Evolutionary conservation across 202 grass and related monocot genomes (phyloP), one percentile per base, ranked within the genome.

Genomic region (Cymbopogon flexuosus): DNA sequence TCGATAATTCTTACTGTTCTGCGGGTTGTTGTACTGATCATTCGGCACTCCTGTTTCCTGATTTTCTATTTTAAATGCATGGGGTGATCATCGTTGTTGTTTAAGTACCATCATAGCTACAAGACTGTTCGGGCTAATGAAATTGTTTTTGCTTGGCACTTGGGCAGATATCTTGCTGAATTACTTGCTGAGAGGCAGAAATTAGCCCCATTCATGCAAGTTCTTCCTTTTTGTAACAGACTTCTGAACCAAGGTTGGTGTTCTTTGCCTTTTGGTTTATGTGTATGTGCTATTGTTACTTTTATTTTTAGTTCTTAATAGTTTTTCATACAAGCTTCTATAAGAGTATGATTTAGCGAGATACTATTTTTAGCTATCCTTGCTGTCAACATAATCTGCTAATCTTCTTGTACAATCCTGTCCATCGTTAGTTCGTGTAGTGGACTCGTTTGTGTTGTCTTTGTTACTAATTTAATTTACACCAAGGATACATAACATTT

Each of bases 181-280:
- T 76, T 98, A 75, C 84, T 98, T 62, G 87, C 88, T 1, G 96
- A 98, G 79, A 95, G 92, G 73, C 95, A 95, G 79, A 98, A 98
- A 64, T 88, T 98, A 84, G 88, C 82, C 24, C 90, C 90, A 24
- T 95, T 95, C 90, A 58, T 94, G 82, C 92, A 94, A 93, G 88
- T 98, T 69, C 85, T 89, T 82, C 96, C 92, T 35, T 95, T 93
- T 81, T 98, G 96, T 86, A 93, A 73, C 27, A 87, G 88, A 62
- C 92, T 98, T 87, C 84, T 98, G 73, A 93, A 95, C 75, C 90
- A 93, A 98, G 96, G 96, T 93, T 78, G 69, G 49, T 27, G 52
- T 62, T 34, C 47, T 72, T 68, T 41, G 13, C 72, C 37, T 3
- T 74, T 69, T 3, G 7, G 4, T 65, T 58, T 62, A 19, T 11